A percentile compares a stretch with the other conserved stretches of the same genome.
phyloP scores from a whole-genome alignment of 2,329 filamentous ascomycete species.

The Aquanectria penicillioides region DNA sequence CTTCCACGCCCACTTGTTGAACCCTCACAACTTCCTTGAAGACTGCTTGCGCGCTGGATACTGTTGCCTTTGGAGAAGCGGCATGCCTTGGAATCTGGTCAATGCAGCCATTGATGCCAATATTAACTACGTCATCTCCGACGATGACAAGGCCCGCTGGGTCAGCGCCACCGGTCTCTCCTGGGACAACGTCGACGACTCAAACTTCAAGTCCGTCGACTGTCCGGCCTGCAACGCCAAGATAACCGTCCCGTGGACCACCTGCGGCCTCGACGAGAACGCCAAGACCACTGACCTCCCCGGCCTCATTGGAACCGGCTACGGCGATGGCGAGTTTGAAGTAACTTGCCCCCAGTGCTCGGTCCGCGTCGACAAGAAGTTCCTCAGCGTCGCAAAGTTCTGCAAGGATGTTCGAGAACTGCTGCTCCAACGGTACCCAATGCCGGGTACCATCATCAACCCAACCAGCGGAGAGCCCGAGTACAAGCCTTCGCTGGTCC shows the following conservation, averaged over 20 bases:
- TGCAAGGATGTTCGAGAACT: constrained; percentile 61
- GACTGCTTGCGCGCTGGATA: constrained; percentile 34
- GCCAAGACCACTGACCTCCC: constrained; percentile 27
- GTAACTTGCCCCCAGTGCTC: constrained; percentile 62
- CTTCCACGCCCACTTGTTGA: constrained; percentile 77
- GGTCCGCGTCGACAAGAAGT: constrained; percentile 62
- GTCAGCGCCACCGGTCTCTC: constrained; percentile 53
- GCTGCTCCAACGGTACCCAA: constrained; percentile 57
- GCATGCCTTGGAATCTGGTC: constrained; percentile 70
- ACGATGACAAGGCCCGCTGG: constrained; percentile 56
- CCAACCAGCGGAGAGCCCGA: constrained; percentile 61
- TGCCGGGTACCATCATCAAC: constrained; percentile 75
- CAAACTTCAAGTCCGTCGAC: constrained; percentile 52
- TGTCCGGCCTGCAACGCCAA: constrained; percentile 53
- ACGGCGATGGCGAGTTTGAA: constrained; percentile 66
- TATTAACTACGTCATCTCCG: constrained; percentile 62
- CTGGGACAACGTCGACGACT: constrained; percentile 67
- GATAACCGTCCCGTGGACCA: constrained; percentile 65
- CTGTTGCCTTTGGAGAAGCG: constrained; percentile 59
- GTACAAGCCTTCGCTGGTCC: background rate
- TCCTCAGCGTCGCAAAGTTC: constrained; percentile 67
- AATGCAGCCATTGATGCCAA: constrained; percentile 63
- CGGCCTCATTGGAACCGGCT: constrained; percentile 63
- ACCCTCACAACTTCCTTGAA: constrained; percentile 63
- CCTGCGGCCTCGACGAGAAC: constrained; percentile 40